Evolutionary conservation across 805 yeast species (phyloP), one percentile per base, ranked within the genome.

Genomic region (Helenozyma baotianmanensis): DNA sequence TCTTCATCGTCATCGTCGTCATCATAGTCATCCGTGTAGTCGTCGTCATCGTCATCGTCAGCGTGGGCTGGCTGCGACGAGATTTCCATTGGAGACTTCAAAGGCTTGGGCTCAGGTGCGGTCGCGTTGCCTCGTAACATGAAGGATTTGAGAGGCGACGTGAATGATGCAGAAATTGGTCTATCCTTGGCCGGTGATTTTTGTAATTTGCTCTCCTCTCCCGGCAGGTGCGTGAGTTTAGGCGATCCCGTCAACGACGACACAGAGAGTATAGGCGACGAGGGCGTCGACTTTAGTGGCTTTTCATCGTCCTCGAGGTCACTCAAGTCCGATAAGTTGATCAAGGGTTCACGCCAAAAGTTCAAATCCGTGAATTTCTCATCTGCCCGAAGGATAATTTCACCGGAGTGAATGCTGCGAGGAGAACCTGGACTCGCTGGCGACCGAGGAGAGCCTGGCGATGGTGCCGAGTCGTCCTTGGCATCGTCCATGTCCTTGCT

Each of bases 271-370:
- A 25, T 32, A 3, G 47, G 45, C 4, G 38, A 32, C 13, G 34
- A 25, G 4, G 41, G 39, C 3, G 29, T 17, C 11, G 43, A 30
- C 21, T 31, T 35, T 8, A 23, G 19, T 9, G 27, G 25, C 9
- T 23, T 28, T 14, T 54, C 59, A 17, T 43, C 47, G 36, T 66
- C 53, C 39, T 73, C 76, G 10, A 65, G 52, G 33, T 78, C 85
- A 29, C 78, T 72, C 27, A 76, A 61, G 36, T 79, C 84, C 37
- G 75, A 74, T 15, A 82, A 49, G 39, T 78, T 78, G 4, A 72
- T 61, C 16, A 89, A 49, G 1, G 96, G 94, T 32, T 80, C 90
- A 43, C 95, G 68, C 98, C 98, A 92, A 56, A 74, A 92, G 52
- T 84, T 89, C 27, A 84, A 84, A 59, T 92, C 98, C 6, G 86